These are phyloP conservation scores for Solanum rostratum DNA, from an alignment of 257 asterid genomes.

Conservation along the genomic window DNA sequence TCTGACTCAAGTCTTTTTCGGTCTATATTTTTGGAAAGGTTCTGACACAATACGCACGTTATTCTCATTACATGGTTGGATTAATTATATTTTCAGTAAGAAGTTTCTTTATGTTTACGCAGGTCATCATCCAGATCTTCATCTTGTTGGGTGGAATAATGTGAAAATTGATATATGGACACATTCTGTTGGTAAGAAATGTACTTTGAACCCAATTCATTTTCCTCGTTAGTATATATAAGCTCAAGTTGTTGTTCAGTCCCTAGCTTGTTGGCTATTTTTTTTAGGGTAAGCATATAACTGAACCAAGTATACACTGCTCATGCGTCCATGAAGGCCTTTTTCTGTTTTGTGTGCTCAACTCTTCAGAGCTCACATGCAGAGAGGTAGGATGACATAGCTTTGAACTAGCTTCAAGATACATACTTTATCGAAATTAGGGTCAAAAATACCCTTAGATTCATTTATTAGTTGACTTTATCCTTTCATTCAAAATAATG, in stretches of 20 bases:
- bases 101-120: slow-evolving; percentile 1
- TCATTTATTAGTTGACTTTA: no score
- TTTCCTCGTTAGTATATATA: not conserved
- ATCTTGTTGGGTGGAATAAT: slow-evolving; percentile 96
- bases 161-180: slow-evolving; percentile 88
- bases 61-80: not conserved
- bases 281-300: not conserved
- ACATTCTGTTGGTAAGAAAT: slow-evolving; percentile 69
- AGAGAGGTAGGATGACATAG: not conserved
- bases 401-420: not conserved
- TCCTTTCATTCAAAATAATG: no score
- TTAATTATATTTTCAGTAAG: not conserved
- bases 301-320: not conserved
- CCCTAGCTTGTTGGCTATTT: not conserved
- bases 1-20: not conserved
- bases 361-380: not conserved
- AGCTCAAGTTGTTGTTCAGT: not conserved
- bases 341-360: not conserved
- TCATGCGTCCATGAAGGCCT: not conserved
- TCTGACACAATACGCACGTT: not conserved
- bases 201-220: not conserved
- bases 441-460: no score
- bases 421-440: not conserved
- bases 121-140: slow-evolving; percentile 99
- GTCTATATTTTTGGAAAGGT: not conserved